These are phyloP conservation scores for Picea engelmannii DNA, from an alignment of 83 land plant species.

Conservation along the genomic window DNA sequence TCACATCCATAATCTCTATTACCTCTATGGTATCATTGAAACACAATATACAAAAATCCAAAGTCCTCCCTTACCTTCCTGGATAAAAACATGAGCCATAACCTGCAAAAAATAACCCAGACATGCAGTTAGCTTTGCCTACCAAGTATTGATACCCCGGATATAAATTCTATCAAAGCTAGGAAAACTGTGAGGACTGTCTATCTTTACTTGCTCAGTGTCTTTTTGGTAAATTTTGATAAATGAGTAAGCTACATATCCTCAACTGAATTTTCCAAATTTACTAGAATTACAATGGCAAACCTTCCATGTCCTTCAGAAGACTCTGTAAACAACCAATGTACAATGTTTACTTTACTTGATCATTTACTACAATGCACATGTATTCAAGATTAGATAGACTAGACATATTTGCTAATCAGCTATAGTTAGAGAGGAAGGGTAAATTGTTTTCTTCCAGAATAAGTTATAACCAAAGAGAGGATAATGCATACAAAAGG, in stretches of 20 bases:
- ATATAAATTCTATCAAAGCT: background rate
- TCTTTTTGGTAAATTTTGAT: no score
- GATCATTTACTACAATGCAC: background rate
- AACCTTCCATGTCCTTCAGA: background rate
- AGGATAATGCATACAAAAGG: background rate
- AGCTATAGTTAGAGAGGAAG: background rate
- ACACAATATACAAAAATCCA: background rate
- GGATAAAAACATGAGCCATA: constrained; percentile 9
- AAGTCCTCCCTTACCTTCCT: constrained; percentile 7
- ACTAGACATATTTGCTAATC: constrained; percentile 2
- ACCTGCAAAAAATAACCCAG: constrained; percentile 3
- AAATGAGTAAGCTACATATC: background rate
- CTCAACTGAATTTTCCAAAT: background rate
- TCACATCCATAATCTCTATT: no score
- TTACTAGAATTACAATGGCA: background rate
- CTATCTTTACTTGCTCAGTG: no score
- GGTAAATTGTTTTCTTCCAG: background rate
- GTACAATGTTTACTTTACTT: background rate
- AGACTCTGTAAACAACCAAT: background rate
- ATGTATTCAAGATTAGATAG: background rate
- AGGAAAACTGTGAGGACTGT: no score
- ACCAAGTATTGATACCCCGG: background rate
- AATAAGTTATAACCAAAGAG: background rate
- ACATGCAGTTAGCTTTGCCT: background rate
- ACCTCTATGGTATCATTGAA: background rate